These are phyloP conservation scores for Microdochium bolleyi DNA, from an alignment of 2,329 filamentous ascomycete species.

Conservation along the genomic window DNA sequence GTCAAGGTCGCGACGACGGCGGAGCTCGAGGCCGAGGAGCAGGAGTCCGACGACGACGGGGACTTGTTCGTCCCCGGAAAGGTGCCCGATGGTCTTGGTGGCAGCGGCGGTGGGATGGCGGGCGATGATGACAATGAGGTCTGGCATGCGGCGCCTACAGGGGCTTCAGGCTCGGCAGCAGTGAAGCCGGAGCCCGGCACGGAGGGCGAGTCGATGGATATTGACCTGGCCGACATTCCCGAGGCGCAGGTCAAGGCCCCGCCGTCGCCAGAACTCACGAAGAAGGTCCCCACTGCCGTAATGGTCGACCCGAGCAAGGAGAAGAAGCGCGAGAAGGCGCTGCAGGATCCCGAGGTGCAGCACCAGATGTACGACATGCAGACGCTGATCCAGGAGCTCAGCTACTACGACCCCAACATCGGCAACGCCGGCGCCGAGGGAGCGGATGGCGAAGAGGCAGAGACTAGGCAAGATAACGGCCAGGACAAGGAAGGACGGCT, in stretches of 20 bases:
- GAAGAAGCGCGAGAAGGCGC: slow-evolving; percentile 17
- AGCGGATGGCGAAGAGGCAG: slow-evolving; percentile 3
- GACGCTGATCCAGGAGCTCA: slow-evolving; percentile 21
- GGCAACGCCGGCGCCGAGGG: slow-evolving; percentile 6
- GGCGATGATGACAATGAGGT: slow-evolving; percentile 28
- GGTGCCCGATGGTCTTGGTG: neutral
- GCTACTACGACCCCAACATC: slow-evolving; percentile 13
- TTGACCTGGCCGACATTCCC: slow-evolving; percentile 34
- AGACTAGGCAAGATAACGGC: slow-evolving; percentile 7
- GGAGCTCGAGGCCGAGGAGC: slow-evolving; percentile 47
- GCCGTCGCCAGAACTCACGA: slow-evolving; percentile 22
- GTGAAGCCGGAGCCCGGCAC: slow-evolving; percentile 36
- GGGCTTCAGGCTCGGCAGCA: slow-evolving; percentile 17
- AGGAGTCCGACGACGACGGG: slow-evolving; percentile 31
- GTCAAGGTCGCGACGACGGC: slow-evolving; percentile 47
- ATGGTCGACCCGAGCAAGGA: slow-evolving; percentile 17
- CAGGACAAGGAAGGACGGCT: slow-evolving; percentile 41
- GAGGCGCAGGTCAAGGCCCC: slow-evolving; percentile 17
- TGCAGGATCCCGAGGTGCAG: slow-evolving; percentile 19
- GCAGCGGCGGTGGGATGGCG: slow-evolving; percentile 7
- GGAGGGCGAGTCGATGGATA: slow-evolving; percentile 26
- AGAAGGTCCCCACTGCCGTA: slow-evolving; percentile 10
- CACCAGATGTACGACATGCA: slow-evolving; percentile 15
- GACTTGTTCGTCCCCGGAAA: slow-evolving; percentile 31
- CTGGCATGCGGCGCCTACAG: slow-evolving; percentile 32